Evolutionary conservation across 78 protist species (phyloP).

Genomic region (Pigoraptor vietnamica): DNA sequence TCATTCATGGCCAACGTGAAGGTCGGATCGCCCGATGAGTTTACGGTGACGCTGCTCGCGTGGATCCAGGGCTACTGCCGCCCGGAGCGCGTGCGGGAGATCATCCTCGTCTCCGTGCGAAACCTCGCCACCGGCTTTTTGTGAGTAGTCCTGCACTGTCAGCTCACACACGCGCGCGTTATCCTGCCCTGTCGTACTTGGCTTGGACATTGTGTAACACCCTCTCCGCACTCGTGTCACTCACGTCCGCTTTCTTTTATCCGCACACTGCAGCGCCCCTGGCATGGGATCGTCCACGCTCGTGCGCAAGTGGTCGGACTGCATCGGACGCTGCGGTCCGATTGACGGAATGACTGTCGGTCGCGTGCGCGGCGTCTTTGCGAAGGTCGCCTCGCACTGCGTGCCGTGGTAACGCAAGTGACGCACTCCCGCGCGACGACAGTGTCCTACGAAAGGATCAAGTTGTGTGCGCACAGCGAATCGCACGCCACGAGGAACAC

Average conservation of each 20-base stretch:
- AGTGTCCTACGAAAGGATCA: neutral
- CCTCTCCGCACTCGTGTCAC: neutral
- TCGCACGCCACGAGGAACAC: neutral
- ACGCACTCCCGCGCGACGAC: neutral
- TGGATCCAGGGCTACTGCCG: constrained; percentile 23
- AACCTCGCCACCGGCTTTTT: neutral
- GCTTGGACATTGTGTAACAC: neutral
- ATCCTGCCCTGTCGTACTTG: constrained; percentile 2
- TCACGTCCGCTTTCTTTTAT: neutral
- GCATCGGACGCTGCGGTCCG: constrained; percentile 2
- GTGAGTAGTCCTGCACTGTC: neutral
- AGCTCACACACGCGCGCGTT: neutral
- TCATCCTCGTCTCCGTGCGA: neutral
- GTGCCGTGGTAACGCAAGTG: neutral
- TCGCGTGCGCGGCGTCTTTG: constrained; percentile 6
- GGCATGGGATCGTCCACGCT: constrained; percentile 20
- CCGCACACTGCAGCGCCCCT: constrained; percentile 1
- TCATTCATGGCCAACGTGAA: neutral
- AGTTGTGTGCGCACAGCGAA: no score
- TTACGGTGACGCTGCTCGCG: neutral
- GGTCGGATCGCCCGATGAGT: constrained; percentile 9
- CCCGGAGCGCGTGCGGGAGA: neutral
- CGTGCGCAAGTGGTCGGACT: constrained; percentile 25
- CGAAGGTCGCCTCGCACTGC: constrained; percentile 18
- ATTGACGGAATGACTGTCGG: constrained; percentile 7